phyloP scores from a whole-genome alignment of 805 yeast genomes.

The Wickerhamiella lipophila region DNA sequence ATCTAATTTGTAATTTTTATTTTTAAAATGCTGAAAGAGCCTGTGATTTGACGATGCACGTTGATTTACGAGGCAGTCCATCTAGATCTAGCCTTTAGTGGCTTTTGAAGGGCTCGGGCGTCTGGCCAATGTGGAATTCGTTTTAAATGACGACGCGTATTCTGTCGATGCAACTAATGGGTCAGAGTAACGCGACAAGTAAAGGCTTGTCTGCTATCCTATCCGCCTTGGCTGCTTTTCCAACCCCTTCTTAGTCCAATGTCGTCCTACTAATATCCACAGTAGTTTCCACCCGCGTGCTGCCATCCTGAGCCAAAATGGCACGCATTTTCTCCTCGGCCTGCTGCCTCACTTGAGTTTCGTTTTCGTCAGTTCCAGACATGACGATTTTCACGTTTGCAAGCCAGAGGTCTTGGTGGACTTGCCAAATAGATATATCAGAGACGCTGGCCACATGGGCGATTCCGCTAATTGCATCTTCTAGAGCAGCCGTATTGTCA shows the following conservation, averaged over 20 bases:
- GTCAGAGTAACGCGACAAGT: too few species aligned
- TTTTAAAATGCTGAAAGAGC: too few species aligned
- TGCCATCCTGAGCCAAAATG: constrained; percentile 20
- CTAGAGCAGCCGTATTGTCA: constrained; percentile 25
- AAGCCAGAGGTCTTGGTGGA: constrained; percentile 33
- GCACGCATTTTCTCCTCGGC: constrained; percentile 23
- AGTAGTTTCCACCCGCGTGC: constrained; percentile 29
- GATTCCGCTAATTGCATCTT: constrained; percentile 20
- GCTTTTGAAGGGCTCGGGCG: too few species aligned
- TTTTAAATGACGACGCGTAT: too few species aligned
- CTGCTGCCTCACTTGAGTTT: constrained; percentile 24
- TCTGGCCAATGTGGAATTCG: too few species aligned
- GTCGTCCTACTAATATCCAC: constrained; percentile 25
- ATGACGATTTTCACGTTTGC: constrained; percentile 28
- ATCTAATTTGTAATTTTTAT: neutral
- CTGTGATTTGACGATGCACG: too few species aligned
- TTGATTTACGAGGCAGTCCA: too few species aligned
- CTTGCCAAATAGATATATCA: constrained; percentile 32
- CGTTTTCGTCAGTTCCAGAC: constrained; percentile 27
- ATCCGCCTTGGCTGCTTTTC: too few species aligned
- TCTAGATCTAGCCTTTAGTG: too few species aligned
- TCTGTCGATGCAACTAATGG: too few species aligned
- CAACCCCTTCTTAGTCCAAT: neutral
- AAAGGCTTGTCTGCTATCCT: too few species aligned
- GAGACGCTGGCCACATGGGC: constrained; percentile 24